Evolutionary conservation across 306 rosid species (phyloP), one percentile per base, ranked within the genome.

Genomic region (Ammopiptanthus mongolicus): DNA sequence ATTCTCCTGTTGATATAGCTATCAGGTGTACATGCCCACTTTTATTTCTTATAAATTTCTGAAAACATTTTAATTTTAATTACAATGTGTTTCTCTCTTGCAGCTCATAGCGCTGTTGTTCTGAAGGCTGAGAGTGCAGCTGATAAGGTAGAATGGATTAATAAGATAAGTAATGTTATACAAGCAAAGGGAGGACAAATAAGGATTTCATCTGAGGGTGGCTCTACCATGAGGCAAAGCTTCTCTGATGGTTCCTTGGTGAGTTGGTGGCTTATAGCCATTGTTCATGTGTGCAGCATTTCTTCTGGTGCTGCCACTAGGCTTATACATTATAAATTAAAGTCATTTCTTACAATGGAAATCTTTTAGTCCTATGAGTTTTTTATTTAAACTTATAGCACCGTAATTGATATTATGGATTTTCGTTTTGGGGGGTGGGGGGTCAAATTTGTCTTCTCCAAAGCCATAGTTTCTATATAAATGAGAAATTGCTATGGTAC

Each of bases 201-300:
- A 22, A 82, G 71, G 81, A 79, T 93, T 41, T 78, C 83, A 65
- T 61, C 96, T 70, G 98, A 90, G 13, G 96, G 94, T 74, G 91
- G 90, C 70, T 81, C 84, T 75, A 18, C 65, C 31, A 78, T 94
- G 91, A 86, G 98, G 60, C 96, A 94, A 3, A 90, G 96, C 81
- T 87, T 83, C 78, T 94, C 98, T 63, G 98, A 91, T 34, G 98
- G 98, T 86, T 94, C 97, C 72, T 82, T 94, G 88, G 98, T 94
- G 77, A 79, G 96, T 82, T 71, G 18, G 65, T 33, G 56, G 31
- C 53, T 61, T 34, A 67, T 42, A 51, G 61, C 46, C 48, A 13
- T 56, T 63, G 29, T 39, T 55, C 34, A 10, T 11, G n/a, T 7
- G 14, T 46, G 13, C 18, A 3, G 28, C 17, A 33, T 13, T 46